These are phyloP conservation scores for Cordyceps javanica DNA, from an alignment of 2,329 filamentous ascomycete genomes.

Conservation along the genomic window DNA sequence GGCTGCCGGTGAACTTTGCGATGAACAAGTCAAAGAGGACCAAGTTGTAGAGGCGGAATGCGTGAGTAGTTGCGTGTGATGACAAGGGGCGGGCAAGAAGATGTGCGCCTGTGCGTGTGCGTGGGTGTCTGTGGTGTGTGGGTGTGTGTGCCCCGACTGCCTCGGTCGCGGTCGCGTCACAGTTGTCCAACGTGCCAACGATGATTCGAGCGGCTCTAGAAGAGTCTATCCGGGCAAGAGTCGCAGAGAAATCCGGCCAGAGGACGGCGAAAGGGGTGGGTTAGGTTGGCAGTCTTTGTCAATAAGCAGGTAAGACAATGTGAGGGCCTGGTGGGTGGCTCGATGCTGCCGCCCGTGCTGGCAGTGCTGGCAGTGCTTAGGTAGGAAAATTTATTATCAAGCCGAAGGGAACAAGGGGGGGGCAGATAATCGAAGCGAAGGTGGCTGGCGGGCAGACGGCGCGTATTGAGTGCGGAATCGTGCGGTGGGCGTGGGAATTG, in stretches of 20 bases:
- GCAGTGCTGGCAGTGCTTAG: too few species aligned
- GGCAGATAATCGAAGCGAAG: not conserved
- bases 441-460: not conserved
- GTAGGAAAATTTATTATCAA: too few species aligned
- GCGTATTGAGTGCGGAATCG: not conserved
- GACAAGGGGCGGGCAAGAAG: not conserved
- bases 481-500: not conserved
- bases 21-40: not conserved
- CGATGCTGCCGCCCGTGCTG: too few species aligned
- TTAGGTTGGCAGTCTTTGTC: not conserved
- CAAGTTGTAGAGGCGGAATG: not conserved
- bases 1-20: not conserved
- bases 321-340: not conserved
- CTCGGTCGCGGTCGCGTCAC: constrained; percentile 14
- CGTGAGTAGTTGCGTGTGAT: not conserved
- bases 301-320: constrained; percentile 2
- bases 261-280: not conserved
- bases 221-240: not conserved
- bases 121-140: not conserved
- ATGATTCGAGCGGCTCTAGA: not conserved
- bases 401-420: not conserved
- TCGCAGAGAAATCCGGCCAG: not conserved
- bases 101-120: too few species aligned
- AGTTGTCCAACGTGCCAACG: too few species aligned
- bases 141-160: not conserved